Evolutionary conservation across 1,139 yeast species (phyloP).

Genomic region (Pneumocystis jirovecii): DNA sequence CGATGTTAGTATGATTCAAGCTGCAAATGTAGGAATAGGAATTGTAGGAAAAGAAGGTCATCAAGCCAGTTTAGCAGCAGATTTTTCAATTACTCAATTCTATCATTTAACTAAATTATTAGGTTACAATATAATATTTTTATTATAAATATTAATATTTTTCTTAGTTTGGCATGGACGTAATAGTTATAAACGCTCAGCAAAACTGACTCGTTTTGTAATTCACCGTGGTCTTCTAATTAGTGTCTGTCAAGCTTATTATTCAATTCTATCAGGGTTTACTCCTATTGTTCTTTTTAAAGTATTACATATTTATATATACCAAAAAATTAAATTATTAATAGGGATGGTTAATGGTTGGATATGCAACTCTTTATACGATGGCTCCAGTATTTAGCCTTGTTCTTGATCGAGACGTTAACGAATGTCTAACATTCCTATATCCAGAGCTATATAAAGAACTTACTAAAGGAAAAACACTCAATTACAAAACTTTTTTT

Average conservation of each 20-base stretch:
- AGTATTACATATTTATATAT: not conserved
- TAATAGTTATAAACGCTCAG: constrained; percentile 87
- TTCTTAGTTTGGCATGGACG: constrained; percentile 82
- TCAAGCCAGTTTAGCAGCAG: constrained; percentile 95
- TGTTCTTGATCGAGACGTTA: constrained; percentile 82
- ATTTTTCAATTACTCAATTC: constrained; percentile 84
- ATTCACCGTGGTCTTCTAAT: constrained; percentile 91
- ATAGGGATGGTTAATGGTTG: constrained; percentile 97
- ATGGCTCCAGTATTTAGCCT: constrained; percentile 97
- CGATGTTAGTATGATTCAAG: constrained; percentile 97
- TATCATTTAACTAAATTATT: constrained; percentile 73
- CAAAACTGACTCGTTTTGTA: constrained; percentile 86
- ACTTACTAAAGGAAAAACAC: constrained; percentile 69
- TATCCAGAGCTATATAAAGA: constrained; percentile 94
- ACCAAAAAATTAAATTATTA: not conserved
- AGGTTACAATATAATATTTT: not conserved
- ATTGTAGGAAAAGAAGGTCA: constrained; percentile 97
- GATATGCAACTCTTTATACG: constrained; percentile 90
- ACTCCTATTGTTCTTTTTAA: constrained; percentile 80
- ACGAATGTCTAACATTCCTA: constrained; percentile 70
- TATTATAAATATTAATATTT: not conserved
- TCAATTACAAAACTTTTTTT: constrained; percentile 76
- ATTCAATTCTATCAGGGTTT: constrained; percentile 66
- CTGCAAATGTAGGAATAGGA: constrained; percentile 98
- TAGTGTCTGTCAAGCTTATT: constrained; percentile 93